Percentiles rank a stretch among this genome's conserved stretches.
These are phyloP conservation scores for Gossypium trilobum DNA, from an alignment of 441 rosid genomes.

Conservation along the genomic window DNA sequence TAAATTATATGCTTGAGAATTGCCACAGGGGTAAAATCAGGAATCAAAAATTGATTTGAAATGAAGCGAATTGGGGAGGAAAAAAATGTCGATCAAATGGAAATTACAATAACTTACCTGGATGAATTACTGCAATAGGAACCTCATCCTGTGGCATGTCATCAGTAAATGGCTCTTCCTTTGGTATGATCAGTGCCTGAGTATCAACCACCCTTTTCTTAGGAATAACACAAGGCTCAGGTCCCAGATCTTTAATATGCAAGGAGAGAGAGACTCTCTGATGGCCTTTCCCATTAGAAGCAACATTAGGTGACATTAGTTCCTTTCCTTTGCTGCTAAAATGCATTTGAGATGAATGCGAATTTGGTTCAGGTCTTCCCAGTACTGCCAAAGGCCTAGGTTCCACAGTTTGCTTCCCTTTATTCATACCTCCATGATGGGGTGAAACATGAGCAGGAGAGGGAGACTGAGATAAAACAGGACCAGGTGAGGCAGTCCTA, in stretches of 20 bases:
- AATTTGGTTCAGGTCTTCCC: constrained; percentile 17
- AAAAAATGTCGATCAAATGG: background rate
- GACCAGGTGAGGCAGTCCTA: background rate
- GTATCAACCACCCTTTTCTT: constrained; percentile 24
- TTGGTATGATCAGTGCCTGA: constrained; percentile 34
- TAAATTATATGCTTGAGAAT: background rate
- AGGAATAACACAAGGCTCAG: constrained; percentile 18
- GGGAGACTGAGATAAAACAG: background rate
- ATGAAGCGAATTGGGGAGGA: background rate
- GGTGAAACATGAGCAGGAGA: constrained; percentile 14
- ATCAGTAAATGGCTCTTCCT: constrained; percentile 49
- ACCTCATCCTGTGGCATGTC: constrained; percentile 30
- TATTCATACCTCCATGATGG: constrained; percentile 12
- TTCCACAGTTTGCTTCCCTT: constrained; percentile 24
- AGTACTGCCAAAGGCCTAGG: constrained; percentile 18
- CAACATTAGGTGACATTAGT: constrained; percentile 27
- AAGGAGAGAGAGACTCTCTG: constrained; percentile 22
- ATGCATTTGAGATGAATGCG: constrained; percentile 12
- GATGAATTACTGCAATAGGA: constrained; percentile 41
- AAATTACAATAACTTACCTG: constrained; percentile 35
- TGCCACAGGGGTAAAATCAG: background rate
- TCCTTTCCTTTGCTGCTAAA: constrained; percentile 39
- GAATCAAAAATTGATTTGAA: background rate
- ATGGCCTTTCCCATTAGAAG: constrained; percentile 18
- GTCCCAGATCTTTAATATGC: constrained; percentile 21